Base-by-base conservation (phyloP, 129 eudicot species). In the Flaveria brownii region DNA sequence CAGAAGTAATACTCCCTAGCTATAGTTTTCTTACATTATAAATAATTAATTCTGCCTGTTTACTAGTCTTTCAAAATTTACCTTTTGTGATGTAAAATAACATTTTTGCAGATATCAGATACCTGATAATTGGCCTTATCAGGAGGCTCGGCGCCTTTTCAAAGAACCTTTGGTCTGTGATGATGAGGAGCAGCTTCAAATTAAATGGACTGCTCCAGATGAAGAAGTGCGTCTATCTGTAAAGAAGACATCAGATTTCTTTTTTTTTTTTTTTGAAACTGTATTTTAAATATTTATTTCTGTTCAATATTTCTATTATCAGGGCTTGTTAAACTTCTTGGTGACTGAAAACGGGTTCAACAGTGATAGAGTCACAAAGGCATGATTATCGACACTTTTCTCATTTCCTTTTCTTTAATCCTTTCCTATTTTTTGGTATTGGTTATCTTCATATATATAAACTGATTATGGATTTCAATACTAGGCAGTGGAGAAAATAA, bases 311-410 rank as follows among this genome's bases (percentile, higher is more conserved):
- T 47, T 70, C 71, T 43, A 57, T 52, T 70, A 72, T 42, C 77
- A 95, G 99, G 99, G 99, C 18, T 43, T 95, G 88, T 77, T 89
- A 68, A 91, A 83, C 80, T 89, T 95, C 72, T 84, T 95, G 77
- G 96, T 95, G 77, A 86, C 82, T 10, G 97, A 91, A 76, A 95
- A 95, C 87, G 96, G 97, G n/a, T 95, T 95, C 88, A 95, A 91
- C 82, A 85, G 74, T 45, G 97, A 87, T 71, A 86, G 99, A 88
- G 82, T 91, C 43, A 83, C 87, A 33, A 95, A 95, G 96, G 99
- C 70, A 88, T 52, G 80, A 18, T 30, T 51, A 51, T 18, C 7
- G 4, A 57, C 18, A 15, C 33, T 47, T 47, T 47, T 71, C n/a
- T 14, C 10, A 43, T 10, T 54, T 12, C 46, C 12, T 18, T 28